phyloP scores from a whole-genome alignment of 2,329 filamentous ascomycete genomes.

The Fusarium sp. region DNA sequence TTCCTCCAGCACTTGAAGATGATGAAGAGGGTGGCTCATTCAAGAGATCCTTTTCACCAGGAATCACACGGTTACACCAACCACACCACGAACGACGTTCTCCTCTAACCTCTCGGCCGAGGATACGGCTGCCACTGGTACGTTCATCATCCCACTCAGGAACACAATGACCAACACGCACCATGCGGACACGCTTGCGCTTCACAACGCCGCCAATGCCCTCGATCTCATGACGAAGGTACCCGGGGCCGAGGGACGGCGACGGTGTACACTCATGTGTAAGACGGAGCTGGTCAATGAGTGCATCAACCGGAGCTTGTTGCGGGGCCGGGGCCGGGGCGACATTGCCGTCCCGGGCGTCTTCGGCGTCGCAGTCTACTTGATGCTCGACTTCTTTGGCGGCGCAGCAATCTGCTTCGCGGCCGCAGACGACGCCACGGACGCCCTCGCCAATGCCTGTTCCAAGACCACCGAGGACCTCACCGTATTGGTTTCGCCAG shows the following conservation, averaged over 20 bases:
- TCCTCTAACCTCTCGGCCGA: constrained; percentile 77
- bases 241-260: constrained; percentile 74
- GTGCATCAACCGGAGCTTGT: constrained; percentile 40
- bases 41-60: constrained; percentile 61
- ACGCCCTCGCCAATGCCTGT: constrained; percentile 90
- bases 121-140: constrained; percentile 67
- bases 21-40: constrained; percentile 44
- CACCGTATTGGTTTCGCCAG: constrained; percentile 88
- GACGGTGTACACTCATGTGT: constrained; percentile 58
- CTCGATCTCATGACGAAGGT: constrained; percentile 88
- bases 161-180: constrained; percentile 85
- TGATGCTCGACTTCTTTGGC: constrained; percentile 84
- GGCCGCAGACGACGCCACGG: constrained; percentile 88
- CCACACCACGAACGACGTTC: constrained; percentile 85
- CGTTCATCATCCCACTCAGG: constrained; percentile 87
- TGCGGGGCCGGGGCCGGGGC: constrained; percentile 27
- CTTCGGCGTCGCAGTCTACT: constrained; percentile 85
- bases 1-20: constrained; percentile 40
- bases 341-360: constrained; percentile 63
- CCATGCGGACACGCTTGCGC: constrained; percentile 85
- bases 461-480: constrained; percentile 82
- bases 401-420: constrained; percentile 80
- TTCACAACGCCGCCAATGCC: constrained; percentile 90
- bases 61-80: constrained; percentile 86
- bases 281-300: constrained; percentile 49